Conservation (phyloP, 805 yeast genomes). For the Maudiozyma serrabonitensis region DNA sequence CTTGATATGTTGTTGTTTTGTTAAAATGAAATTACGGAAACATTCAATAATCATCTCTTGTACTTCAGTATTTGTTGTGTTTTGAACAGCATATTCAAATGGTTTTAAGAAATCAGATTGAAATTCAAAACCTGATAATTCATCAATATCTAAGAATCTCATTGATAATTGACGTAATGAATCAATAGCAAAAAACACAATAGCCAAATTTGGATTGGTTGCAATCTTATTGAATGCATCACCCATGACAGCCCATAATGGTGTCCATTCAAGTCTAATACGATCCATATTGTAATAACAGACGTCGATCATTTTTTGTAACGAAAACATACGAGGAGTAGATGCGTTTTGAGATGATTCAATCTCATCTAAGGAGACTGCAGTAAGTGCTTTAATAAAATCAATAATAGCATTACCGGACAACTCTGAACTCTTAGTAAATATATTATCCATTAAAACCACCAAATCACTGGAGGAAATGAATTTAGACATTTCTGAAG, state of each 20-base stretch:
- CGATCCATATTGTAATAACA: conserved; percentile 96
- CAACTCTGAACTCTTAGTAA: conserved; percentile 69
- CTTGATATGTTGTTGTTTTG: conserved; percentile 62
- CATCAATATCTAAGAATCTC: conserved; percentile 89
- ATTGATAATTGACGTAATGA: conserved; percentile 86
- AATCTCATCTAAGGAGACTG: conserved; percentile 83
- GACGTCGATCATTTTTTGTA: conserved; percentile 93
- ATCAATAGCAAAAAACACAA: conserved; percentile 86
- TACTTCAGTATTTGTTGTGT: conserved; percentile 59
- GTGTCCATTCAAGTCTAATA: conserved; percentile 93
- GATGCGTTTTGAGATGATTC: conserved; percentile 73
- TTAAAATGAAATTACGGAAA: conserved; percentile 71
- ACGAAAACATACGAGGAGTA: conserved; percentile 82
- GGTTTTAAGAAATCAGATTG: conserved; percentile 91
- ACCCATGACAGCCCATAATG: conserved; percentile 90
- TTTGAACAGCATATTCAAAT: conserved; percentile 65
- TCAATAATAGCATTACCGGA: conserved; percentile 77
- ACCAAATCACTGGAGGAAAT: conserved; percentile 60
- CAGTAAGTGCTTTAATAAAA: conserved; percentile 79
- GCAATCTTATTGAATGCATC: conserved; percentile 80
- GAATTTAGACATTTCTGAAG: conserved; percentile 45
- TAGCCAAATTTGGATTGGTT: conserved; percentile 62
- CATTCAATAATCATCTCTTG: conserved; percentile 88
- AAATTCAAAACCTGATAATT: conserved; percentile 88
- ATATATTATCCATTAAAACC: conserved; percentile 78